Evolutionary conservation across 2,329 filamentous ascomycete genomes (phyloP), one percentile per base, ranked within the genome.

Genomic region (Xylaria sp.): DNA sequence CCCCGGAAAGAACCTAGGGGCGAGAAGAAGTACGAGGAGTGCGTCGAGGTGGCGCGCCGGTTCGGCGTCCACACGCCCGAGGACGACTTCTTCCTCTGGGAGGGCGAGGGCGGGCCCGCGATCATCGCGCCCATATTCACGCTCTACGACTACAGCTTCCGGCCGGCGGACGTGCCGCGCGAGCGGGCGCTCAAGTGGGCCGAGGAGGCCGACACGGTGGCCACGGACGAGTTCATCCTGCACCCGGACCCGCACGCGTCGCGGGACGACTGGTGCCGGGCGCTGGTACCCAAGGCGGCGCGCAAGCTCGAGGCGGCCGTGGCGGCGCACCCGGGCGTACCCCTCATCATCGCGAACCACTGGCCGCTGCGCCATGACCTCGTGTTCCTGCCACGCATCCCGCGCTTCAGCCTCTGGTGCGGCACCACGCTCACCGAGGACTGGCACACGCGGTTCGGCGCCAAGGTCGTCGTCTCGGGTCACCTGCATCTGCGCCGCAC

Each of bases 101-200:
- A 86, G 4, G 86, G 84, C n/a, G 81, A 82, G 8, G 84, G 82
- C 35, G 72, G 72, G 3, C 83, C 83, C 5, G 84, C 79, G 5
- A 68, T 88, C 44, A 82, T 89, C 48, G 85, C 84, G 37, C 87
- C 85, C 37, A 82, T 87, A 59, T 89, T 88, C 79, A 88, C 86
- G 0, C 79, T 89, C 16, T 89, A 88, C 79, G 87, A 89, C 77
- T 89, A 89, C 77, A 85, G 81, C 69, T 89, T 88, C 76, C 80
- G 86, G 0, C 87, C 87, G 0, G 79, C 76, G 1, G 72, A 85
- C 54, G 81, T 88, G 9, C 77, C 79, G 29, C 77, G 84, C 44
- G 85, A 85, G 65, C 77, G 80, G 23, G 86, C 85, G 0, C 69
- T 81, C 35, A 69, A 70, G 29, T 81, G 80, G 80, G 80, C 80